phyloP scores from a whole-genome alignment of 345 rosid species.

The Linum usitatissimum region DNA sequence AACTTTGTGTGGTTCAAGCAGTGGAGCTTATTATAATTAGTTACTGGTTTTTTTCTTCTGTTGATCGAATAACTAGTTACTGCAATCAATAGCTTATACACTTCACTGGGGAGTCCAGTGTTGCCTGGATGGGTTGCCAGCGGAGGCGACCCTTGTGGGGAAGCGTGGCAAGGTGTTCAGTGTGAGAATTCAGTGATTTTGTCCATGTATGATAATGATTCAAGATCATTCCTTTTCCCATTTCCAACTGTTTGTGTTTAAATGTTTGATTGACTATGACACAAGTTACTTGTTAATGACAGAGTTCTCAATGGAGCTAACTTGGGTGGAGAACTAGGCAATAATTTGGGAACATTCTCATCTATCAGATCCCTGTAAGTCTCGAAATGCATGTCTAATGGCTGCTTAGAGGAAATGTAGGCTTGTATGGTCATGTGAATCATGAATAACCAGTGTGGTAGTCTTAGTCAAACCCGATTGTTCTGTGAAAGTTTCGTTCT shows the following conservation, averaged over 20 bases:
- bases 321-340: constrained; percentile 87
- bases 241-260: background rate
- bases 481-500: no score
- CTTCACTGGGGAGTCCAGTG: constrained; percentile 60
- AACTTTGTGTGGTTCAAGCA: background rate
- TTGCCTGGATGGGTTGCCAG: constrained; percentile 92
- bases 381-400: background rate
- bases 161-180: constrained; percentile 79
- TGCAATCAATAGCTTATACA: constrained; percentile 63
- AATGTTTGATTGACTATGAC: background rate
- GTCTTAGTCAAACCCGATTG: no score
- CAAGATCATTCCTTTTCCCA: background rate
- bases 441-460: no score
- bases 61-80: constrained; percentile 44
- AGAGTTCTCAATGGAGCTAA: constrained; percentile 82
- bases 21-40: constrained; percentile 10
- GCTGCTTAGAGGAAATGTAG: background rate
- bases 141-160: constrained; percentile 94
- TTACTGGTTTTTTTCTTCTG: constrained; percentile 23
- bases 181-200: constrained; percentile 51
- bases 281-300: constrained; percentile 1
- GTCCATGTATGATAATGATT: constrained; percentile 42
- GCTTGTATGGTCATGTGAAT: no score
- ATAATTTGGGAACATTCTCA: constrained; percentile 47
- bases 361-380: constrained; percentile 76